These are phyloP conservation scores for baker's yeast (Saccharomyces cerevisiae) DNA, from an alignment of 805 yeast species.

Conservation along the genomic window DNA sequence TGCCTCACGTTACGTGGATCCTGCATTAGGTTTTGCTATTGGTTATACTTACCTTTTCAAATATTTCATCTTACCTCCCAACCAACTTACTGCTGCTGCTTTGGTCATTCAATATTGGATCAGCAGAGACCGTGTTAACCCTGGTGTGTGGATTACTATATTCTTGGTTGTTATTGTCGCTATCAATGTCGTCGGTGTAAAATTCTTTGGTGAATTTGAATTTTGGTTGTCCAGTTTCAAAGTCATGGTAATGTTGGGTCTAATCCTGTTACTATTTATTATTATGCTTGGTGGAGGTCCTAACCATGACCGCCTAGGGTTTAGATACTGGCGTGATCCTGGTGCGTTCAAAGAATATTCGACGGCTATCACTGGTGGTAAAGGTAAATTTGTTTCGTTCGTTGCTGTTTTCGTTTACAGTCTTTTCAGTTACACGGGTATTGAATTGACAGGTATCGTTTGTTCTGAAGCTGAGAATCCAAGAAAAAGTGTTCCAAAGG, in stretches of 20 bases:
- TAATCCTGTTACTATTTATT: slow-evolving; percentile 53
- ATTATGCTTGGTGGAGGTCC: slow-evolving; percentile 78
- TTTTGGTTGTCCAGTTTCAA: slow-evolving; percentile 51
- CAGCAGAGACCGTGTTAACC: slow-evolving; percentile 32
- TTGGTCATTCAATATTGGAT: slow-evolving; percentile 41
- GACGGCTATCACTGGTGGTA: slow-evolving; percentile 32
- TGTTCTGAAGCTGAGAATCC: slow-evolving; percentile 71
- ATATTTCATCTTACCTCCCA: slow-evolving; percentile 42
- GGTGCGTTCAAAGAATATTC: slow-evolving; percentile 49
- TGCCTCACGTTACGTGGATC: slow-evolving; percentile 42
- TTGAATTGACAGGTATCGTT: slow-evolving; percentile 62
- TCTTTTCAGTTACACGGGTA: slow-evolving; percentile 63
- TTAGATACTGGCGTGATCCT: slow-evolving; percentile 61
- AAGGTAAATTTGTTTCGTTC: slow-evolving; percentile 55
- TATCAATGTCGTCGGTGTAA: slow-evolving; percentile 32
- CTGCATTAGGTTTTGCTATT: slow-evolving; percentile 39
- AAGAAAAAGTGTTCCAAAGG: slow-evolving; percentile 60
- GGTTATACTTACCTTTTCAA: slow-evolving; percentile 40
- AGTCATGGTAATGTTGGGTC: slow-evolving; percentile 56
- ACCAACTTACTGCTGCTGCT: slow-evolving; percentile 41
- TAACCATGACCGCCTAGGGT: slow-evolving; percentile 62
- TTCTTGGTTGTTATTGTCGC: slow-evolving; percentile 32
- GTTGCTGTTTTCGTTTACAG: slow-evolving; percentile 56
- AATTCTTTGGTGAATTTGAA: slow-evolving; percentile 41
- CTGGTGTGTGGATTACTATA: slow-evolving; percentile 41